phyloP scores from a whole-genome alignment of 192 early-diverging fungal species.

The Backusella tuberculispora region DNA sequence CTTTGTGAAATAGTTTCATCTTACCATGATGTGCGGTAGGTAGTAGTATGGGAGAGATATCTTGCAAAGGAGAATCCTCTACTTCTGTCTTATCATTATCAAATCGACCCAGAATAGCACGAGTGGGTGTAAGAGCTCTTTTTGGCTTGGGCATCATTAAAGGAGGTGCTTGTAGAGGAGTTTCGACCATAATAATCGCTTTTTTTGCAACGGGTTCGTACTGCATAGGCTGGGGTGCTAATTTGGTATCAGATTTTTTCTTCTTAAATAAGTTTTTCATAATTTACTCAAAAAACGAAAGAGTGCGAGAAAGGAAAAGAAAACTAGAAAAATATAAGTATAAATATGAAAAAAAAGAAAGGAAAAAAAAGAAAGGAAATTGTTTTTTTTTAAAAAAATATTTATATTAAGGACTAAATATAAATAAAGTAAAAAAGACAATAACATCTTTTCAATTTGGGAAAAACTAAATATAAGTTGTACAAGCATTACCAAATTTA shows the following conservation, averaged over 20 bases:
- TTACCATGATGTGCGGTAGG: slow-evolving; percentile 11
- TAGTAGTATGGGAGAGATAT: background rate
- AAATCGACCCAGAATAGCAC: background rate
- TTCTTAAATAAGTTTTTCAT: slow-evolving; percentile 11
- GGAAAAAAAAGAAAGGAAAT: background rate
- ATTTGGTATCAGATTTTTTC: slow-evolving; percentile 3
- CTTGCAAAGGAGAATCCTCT: slow-evolving; percentile 1
- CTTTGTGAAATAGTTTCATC: background rate
- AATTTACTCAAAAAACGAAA: background rate
- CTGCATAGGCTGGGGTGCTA: background rate
- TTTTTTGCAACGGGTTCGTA: background rate
- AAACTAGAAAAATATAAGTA: background rate
- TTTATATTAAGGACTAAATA: no score
- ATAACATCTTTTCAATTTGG: slow-evolving; percentile 7
- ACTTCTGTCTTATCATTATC: slow-evolving; percentile 1
- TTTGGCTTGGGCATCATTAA: slow-evolving; percentile 9
- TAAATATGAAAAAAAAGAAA: background rate
- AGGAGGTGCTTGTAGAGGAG: background rate
- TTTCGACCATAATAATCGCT: background rate
- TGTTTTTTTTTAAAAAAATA: background rate
- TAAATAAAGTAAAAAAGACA: background rate
- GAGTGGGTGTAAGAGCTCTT: background rate
- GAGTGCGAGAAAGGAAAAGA: background rate
- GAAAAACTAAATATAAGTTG: background rate
- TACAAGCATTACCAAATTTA: no score